Base-by-base conservation (phyloP, 176 grass and related monocot genomes). In the Aegilops tauschii region DNA sequence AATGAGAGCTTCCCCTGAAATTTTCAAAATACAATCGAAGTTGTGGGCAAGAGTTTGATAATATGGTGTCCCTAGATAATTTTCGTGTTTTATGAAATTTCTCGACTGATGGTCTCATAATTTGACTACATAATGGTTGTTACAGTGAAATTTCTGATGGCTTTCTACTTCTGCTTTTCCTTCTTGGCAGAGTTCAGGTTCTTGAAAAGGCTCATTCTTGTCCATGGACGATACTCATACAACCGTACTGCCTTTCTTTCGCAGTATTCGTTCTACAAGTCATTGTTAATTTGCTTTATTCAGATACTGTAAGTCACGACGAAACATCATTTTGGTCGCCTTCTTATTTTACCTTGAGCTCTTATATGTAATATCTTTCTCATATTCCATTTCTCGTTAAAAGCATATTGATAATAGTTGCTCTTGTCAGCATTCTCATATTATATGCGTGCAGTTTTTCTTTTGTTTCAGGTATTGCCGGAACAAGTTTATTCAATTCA, bases 191-290 rank as follows among this genome's bases (percentile, higher is more conserved):
- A 95, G 82, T 98, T 98, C 84, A 92, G 93, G 59, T 98, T 98
- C 76, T 79, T 95, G 70, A 95, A 94, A 93, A 98, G 96, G 82
- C 82, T 98, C 84, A 92, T 95, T 87, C 93, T 98, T 89, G 92
- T 98, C 79, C 96, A 98, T 88, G 96, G 96, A 36, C 88, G 96
- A 64, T 98, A 98, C 81, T 98, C 96, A 18, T 95, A 98, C 87
- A 98, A 98, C 75, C 89, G 93, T 32, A 95, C 96, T 40, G 92
- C 96, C 32, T 98, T 98, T 86, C 93, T 98, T 50, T 98, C 96
- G 1, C 96, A 98, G 64, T 98, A 98, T 93, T 98, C 96, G 28
- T 98, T 98, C 80, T 98, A 98, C 84, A 98, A 98, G 90, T 98
- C 96, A 82, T 84, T 98, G 80, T 83, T 98, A 88, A 95, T 98